Base-by-base conservation (phyloP, 164 flowering plant species). In the Paratinospora sagittata region DNA sequence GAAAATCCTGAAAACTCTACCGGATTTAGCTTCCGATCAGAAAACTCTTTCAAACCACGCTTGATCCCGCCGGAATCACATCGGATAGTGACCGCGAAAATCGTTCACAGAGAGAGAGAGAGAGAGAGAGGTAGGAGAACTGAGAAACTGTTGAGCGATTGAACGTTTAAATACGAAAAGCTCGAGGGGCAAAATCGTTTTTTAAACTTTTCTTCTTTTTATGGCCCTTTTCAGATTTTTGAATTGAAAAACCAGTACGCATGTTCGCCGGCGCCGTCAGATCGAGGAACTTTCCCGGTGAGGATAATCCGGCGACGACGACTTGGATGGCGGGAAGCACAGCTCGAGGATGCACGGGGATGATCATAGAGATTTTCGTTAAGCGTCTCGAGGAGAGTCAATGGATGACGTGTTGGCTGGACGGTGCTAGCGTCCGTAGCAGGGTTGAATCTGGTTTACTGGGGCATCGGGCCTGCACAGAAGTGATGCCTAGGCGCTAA, bases 311-410 rank as follows among this genome's bases (percentile, higher is more conserved):
- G 39, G 39, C 61, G 63, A 16, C 34, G 23, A 60, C n/a, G n/a
- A n/a, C n/a, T n/a, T n/a, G n/a, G n/a, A 41, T 63, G 76, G 76
- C 76, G 76, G 76, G 76, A 74, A 69, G 72, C 49, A 69, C 27
- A 10, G 57, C 16, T 49, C 2, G 3, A 16, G 7, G 43, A 11
- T 8, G 5, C 43, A 39, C 43, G 43, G 58, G n/a, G 6, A 16
- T 17, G 58, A 52, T 52, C 39, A 36, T 36, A 36, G 8, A 8
- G 8, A 3, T n/a, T 36, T 16, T 4, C 5, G 3, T 3, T 10
- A 8, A 14, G 58, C 0, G 19, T 52, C 58, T 16, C 58, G 6
- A 52, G 58, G 5, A 17, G 3, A 16, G 16, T 13, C 5, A 52
- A 17, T 13, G 58, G 58, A 16, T 52, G 58, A 52, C n/a, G 19